A percentile compares a stretch with the other conserved stretches of the same genome.
Evolutionary conservation across 805 yeast genomes (phyloP).

Genomic region (Wickerhamiella slavikovae): DNA sequence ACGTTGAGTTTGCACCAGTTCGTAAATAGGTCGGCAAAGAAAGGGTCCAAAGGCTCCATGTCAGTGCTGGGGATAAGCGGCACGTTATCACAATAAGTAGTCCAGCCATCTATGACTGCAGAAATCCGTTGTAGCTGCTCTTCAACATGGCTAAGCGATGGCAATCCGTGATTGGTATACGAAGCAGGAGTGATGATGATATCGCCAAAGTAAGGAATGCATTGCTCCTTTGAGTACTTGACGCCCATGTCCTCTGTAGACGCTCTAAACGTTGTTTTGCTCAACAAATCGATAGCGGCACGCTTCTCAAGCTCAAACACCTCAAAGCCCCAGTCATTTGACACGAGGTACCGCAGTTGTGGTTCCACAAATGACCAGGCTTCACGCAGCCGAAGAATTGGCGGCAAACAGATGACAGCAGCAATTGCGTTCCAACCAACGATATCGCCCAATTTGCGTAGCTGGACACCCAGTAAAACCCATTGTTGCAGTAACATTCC

Average conservation of each 20-base stretch:
- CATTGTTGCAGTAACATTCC: conserved; percentile 57
- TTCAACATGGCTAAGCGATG: not conserved
- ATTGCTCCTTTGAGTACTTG: conserved; percentile 50
- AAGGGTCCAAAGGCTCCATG: conserved; percentile 4
- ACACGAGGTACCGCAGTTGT: conserved; percentile 35
- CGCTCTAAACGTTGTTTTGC: conserved; percentile 56
- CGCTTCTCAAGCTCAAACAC: conserved; percentile 70
- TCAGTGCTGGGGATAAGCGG: conserved; percentile 15
- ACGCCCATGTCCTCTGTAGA: conserved; percentile 60
- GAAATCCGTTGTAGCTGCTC: conserved; percentile 33
- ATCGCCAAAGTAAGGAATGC: conserved; percentile 84
- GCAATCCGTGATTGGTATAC: not conserved
- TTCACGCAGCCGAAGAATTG: conserved; percentile 48
- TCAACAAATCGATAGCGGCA: conserved; percentile 33
- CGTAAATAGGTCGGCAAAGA: conserved; percentile 6
- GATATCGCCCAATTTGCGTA: conserved; percentile 76
- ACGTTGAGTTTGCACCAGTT: conserved; percentile 25
- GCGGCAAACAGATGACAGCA: conserved; percentile 60
- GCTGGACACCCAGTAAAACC: conserved; percentile 62
- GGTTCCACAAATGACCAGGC: conserved; percentile 60
- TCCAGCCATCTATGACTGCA: conserved; percentile 68
- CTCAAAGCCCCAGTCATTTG: conserved; percentile 82
- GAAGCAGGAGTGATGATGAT: conserved; percentile 27
- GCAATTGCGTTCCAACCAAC: conserved; percentile 88
- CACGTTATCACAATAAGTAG: conserved; percentile 36